These are phyloP conservation scores for Acanthamoeba sp. DNA, from an alignment of 208 protist species.

Conservation along the genomic window DNA sequence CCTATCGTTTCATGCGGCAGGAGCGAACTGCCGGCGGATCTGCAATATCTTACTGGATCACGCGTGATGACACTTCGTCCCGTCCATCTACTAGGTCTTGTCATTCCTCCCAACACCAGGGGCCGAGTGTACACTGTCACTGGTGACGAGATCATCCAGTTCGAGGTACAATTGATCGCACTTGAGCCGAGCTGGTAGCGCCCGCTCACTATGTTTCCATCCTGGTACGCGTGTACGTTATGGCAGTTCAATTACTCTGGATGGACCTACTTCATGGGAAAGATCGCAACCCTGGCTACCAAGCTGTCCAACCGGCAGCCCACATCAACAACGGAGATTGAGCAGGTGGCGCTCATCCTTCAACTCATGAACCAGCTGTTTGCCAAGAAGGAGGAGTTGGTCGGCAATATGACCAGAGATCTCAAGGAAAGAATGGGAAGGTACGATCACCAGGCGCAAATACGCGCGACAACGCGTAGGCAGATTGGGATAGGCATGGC, in stretches of 20 bases:
- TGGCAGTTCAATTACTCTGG: slow-evolving; percentile 29
- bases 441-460: neutral
- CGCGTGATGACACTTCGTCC: neutral
- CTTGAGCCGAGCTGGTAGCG: too few species aligned
- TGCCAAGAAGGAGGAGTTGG: neutral
- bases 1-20: neutral
- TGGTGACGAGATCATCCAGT: neutral
- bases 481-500: too few species aligned
- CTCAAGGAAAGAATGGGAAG: neutral
- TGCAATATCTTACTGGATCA: neutral
- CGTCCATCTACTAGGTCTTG: neutral
- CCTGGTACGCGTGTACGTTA: neutral
- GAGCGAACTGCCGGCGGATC: neutral
- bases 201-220: too few species aligned
- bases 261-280: slow-evolving; percentile 45
- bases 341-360: neutral
- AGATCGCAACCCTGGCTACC: neutral
- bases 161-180: neutral
- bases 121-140: neutral
- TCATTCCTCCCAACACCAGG: neutral
- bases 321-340: neutral
- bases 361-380: slow-evolving; percentile 49
- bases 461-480: too few species aligned
- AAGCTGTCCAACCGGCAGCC: slow-evolving; percentile 12
- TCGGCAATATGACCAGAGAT: neutral